Evolutionary conservation across 164 flowering plant genomes (phyloP), one percentile per base, ranked within the genome.

Genomic region (Nymphaea thermarum): DNA sequence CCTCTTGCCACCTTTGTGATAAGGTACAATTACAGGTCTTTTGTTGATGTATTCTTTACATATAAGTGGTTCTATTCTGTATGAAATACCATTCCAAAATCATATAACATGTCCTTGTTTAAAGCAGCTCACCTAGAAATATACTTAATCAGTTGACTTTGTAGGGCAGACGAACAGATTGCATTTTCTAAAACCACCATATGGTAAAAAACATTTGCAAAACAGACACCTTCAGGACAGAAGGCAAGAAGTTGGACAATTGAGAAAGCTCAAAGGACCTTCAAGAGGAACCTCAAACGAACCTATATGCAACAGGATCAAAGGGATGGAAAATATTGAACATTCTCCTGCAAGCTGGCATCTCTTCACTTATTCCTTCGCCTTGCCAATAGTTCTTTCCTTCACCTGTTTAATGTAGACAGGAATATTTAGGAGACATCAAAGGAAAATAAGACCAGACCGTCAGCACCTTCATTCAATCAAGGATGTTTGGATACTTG

Each of bases 291-390:
- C 14, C 8, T 7, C 66, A 43, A 3, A 73, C 76, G 68, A 41
- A 89, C 99, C 99, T 87, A 70, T 91, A 95, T 44, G 99, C 99
- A 53, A 95, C 99, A 69, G 99, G 99, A 83, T 95, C 99, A 79
- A 84, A 95, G 60, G 99, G 99, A 72, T 95, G 99, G 80, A 95
- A 95, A 65, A 95, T 87, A 80, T 95, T 95, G 77, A 90, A 83
- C 91, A 95, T 87, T 77, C 79, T 88, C 62, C 77, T 83, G 69
- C 98, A 92, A 67, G 90, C 89, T 57, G 99, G 99, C 87, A 92
- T 86, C 76, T 91, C 96, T 74, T 95, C 99, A 71, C 7, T 80
- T 70, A 87, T 85, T 72, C 82, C 83, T 78, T 84, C 93, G 67
- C 87, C 96, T 64, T 66, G 84, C 99, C 99, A 92, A 74, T 95